Percentiles rank a stretch among this genome's conserved stretches.
Evolutionary conservation across 768 basidiomycete species (phyloP).

Genomic region (Gelatoporia subvermispora): DNA sequence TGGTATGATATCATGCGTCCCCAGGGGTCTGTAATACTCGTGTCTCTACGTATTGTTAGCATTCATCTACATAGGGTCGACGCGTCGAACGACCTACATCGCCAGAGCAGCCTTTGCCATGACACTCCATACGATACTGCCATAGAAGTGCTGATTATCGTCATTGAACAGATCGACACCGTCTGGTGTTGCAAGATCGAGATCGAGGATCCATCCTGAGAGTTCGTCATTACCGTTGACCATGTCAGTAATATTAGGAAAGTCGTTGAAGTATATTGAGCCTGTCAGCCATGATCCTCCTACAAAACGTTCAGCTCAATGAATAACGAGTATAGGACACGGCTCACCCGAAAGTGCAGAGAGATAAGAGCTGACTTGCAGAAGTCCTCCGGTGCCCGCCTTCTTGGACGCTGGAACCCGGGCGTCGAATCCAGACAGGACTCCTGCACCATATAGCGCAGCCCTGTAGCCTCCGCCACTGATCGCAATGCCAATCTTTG

Average conservation of each 20-base stretch:
- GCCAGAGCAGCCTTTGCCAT: slow-evolving; percentile 49
- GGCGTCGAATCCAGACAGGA: slow-evolving; percentile 39
- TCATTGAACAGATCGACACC: slow-evolving; percentile 29
- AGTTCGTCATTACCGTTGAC: slow-evolving; percentile 52
- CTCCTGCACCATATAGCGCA: slow-evolving; percentile 43
- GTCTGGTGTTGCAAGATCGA: slow-evolving; percentile 50
- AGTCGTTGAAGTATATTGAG: slow-evolving; percentile 57
- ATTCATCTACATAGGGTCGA: background rate
- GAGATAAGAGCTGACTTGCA: slow-evolving; percentile 44
- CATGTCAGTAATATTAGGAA: slow-evolving; percentile 45
- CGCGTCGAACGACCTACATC: slow-evolving; percentile 37
- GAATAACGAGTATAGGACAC: too few species aligned
- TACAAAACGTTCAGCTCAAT: slow-evolving; percentile 11
- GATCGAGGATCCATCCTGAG: slow-evolving; percentile 58
- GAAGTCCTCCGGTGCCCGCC: slow-evolving; percentile 39
- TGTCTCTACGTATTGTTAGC: slow-evolving; percentile 38
- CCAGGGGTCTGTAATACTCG: slow-evolving; percentile 61
- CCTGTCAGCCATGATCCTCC: slow-evolving; percentile 64
- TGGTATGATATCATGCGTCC: slow-evolving; percentile 63
- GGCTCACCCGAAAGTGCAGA: slow-evolving; percentile 37
- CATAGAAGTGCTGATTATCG: slow-evolving; percentile 52
- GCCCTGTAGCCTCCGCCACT: slow-evolving; percentile 54
- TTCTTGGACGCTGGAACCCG: slow-evolving; percentile 33
- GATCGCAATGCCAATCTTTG: slow-evolving; percentile 38
- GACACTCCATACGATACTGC: slow-evolving; percentile 53